Base-by-base conservation (phyloP, 1,284 basidiomycete species). In the Cutaneotrichosporon sp. region DNA sequence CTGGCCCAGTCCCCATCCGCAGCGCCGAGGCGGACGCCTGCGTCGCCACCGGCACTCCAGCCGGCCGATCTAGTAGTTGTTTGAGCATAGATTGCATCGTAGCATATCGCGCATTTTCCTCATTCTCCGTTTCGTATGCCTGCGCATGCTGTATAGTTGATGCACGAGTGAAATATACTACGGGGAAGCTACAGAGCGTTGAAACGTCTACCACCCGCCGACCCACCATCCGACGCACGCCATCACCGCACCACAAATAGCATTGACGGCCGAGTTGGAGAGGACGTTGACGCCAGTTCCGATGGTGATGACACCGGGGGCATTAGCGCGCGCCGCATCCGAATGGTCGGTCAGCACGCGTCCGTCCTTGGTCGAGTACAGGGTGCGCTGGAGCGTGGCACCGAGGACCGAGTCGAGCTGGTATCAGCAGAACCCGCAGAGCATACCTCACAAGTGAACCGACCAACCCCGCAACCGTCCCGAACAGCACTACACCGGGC, bases 341-440 rank as follows among this genome's bases (percentile, higher is more conserved):
- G 72, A 70, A 10, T 79, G 78, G 60, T 88, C 85, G 24, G 84
- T 82, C 24, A 91, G 77, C 43, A 97, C 80, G 44, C 81, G 77
- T 57, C 84, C 84, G 51, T 79, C 80, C 8, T 77, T 75, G 32
- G 74, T 74, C 9, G 85, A 85, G 74, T 86, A 96, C 19, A 84
- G 80, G 2, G 90, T 92, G 51, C 81, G 78, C 64, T 97, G 93
- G 1, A 94, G 70, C 0, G 88, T 90, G 1, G 91, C 92, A 2
- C 93, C 93, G 11, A 96, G 78, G 3, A 96, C 42, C 0, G 88
- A 91, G 68, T 96, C 91, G 48, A 89, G 68, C 85, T 58, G 39
- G 16, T 19, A 42, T 49, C 12, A 54, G 43, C 26, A 33, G 3
- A 22, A 41, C n/a, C 44, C 52, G 48, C 32, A 45, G 6, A 43